These are phyloP conservation scores for Bipolaris oryzae DNA, from an alignment of 2,329 filamentous ascomycete genomes.

Conservation along the genomic window DNA sequence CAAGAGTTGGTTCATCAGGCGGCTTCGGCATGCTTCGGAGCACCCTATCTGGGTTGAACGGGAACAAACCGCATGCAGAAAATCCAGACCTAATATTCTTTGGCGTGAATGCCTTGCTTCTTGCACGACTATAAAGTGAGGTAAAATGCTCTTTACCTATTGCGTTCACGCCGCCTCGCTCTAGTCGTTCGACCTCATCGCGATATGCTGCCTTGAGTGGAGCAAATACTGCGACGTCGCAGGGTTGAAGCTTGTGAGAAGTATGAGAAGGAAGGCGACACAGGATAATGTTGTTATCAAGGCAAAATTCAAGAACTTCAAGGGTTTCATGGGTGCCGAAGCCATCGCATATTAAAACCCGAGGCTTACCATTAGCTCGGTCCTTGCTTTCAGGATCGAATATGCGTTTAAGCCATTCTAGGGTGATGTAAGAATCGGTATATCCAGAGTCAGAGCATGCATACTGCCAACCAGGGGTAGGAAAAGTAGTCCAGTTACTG, in stretches of 20 bases:
- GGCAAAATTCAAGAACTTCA: background rate
- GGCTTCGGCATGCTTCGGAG: conserved; percentile 33
- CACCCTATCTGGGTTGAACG: conserved; percentile 42
- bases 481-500: no score
- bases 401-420: background rate
- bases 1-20: no score
- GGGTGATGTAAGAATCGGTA: background rate
- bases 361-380: background rate
- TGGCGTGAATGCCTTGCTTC: conserved; percentile 26
- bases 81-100: conserved; percentile 40
- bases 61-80: conserved; percentile 32
- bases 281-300: background rate
- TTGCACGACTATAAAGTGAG: conserved; percentile 30
- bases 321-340: background rate
- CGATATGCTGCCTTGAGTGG: background rate
- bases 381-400: background rate
- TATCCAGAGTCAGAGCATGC: background rate
- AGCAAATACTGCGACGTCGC: background rate
- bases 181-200: conserved; percentile 16
- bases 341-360: background rate
- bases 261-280: background rate
- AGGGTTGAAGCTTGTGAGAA: background rate
- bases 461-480: background rate
- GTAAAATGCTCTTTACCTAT: no score
- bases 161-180: no score